Base-by-base conservation (phyloP, 169 alveolate species). In the Plasmodium sp. region DNA sequence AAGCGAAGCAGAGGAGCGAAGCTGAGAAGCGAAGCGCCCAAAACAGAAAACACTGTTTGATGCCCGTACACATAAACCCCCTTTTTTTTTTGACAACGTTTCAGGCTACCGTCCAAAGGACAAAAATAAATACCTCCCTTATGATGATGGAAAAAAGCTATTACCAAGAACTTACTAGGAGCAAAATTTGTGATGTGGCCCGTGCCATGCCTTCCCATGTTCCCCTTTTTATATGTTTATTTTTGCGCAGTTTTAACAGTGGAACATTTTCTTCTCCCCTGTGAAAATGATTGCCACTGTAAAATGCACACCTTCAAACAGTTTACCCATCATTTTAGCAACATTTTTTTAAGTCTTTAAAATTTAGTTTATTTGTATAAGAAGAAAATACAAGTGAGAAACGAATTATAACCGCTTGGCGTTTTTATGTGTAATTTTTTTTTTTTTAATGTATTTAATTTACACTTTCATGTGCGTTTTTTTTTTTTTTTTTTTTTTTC, bases 51-150 rank as follows among this genome's bases (percentile, higher is more conserved):
- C 5, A 43, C 73, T 74, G 56, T 48, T 22, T 9, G 9, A 84
- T 39, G 5, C 33, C 77, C 45, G 62, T 51, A 22, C 45, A 81
- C 43, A 48, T 81, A 51, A 43, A 22, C 31, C 45, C 45, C 39
- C 67, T 9, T 12, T 48, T 48, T 48, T 86, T 22, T 86, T 16
- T 22, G 9, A 54, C 33, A 86, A 77, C 45, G 3, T 77, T 86
- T 86, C 80, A 86, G 93, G 93, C 18, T 86, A 86, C 67, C 93
- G 93, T 58, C 93, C 93, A 56, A 86, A 86, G 71, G 84, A 86
- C 43, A 86, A 86, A 56, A 86, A 84, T 79, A 86, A 54, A 86
- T 86, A 86, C 36, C 93, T 86, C 81, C 93, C 93, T 7, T 86
- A 86, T 56, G 93, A 86, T 79, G 79, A 86, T 77, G 93, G 93